These are phyloP conservation scores for Apophysomyces ossiformis DNA, from an alignment of 371 early-diverging fungal species.

Conservation along the genomic window DNA sequence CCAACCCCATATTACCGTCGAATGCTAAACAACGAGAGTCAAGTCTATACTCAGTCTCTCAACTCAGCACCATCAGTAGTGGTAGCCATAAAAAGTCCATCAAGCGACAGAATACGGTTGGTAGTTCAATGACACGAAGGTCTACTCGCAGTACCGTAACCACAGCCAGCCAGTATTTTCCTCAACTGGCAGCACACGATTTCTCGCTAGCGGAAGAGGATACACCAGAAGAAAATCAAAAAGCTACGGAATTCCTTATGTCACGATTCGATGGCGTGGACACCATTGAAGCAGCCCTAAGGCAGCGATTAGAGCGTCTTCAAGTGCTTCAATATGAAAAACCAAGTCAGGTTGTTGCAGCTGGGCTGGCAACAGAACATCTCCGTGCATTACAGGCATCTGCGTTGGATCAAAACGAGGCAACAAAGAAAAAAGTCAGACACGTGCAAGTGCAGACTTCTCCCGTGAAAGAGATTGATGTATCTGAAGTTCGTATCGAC, in stretches of 20 bases:
- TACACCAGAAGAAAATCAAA: background rate
- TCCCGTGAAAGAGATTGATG: conserved; percentile 4
- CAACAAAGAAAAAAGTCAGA: conserved; percentile 12
- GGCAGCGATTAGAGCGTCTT: conserved; percentile 39
- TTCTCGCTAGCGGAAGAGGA: background rate
- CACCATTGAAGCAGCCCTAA: conserved; percentile 33
- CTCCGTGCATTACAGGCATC: conserved; percentile 33
- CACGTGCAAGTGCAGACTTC: conserved; percentile 29
- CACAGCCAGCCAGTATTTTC: conserved; percentile 2
- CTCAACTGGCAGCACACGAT: background rate
- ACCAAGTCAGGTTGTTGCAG: conserved; percentile 45
- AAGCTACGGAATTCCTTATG: background rate
- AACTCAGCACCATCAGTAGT: background rate
- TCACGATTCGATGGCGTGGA: conserved; percentile 22
- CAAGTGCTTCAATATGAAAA: conserved; percentile 22
- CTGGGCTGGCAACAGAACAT: conserved; percentile 43
- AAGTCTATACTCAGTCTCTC: background rate
- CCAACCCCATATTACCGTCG: background rate
- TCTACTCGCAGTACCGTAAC: conserved; percentile 1
- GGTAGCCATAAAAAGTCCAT: background rate
- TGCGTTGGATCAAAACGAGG: background rate
- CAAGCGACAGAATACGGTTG: background rate
- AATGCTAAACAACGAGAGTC: background rate
- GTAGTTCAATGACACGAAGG: conserved; percentile 2
- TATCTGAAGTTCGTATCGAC: conserved; percentile 9